phyloP scores from a whole-genome alignment of 768 basidiomycete species.

The Pleurotus giganteus region DNA sequence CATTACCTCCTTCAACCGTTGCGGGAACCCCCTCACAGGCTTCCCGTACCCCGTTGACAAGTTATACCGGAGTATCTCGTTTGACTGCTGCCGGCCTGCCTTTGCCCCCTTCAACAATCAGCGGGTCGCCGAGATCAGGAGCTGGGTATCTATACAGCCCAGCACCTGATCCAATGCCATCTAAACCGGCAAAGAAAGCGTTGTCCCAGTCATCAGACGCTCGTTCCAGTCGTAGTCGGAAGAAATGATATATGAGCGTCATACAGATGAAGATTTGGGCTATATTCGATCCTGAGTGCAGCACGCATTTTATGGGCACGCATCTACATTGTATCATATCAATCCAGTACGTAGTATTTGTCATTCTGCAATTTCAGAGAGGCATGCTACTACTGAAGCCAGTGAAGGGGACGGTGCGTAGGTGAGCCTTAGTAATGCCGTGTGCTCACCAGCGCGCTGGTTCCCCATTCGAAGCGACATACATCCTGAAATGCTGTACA shows the following conservation, averaged over 20 bases:
- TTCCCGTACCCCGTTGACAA: not conserved
- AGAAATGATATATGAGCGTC: too few species aligned
- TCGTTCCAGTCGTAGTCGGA: constrained; percentile 3
- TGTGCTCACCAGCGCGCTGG: not conserved
- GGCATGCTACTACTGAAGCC: too few species aligned
- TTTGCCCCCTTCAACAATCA: not conserved
- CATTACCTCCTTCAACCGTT: constrained; percentile 7
- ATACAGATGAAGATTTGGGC: not conserved
- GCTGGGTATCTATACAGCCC: not conserved
- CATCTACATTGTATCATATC: constrained; percentile 9
- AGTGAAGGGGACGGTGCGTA: too few species aligned
- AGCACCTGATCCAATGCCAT: not conserved
- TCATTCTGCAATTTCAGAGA: too few species aligned
- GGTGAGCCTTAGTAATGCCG: too few species aligned
- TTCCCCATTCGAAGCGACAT: not conserved
- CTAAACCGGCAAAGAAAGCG: not conserved
- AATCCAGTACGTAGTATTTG: too few species aligned
- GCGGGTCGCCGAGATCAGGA: constrained; percentile 5
- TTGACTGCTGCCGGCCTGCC: not conserved
- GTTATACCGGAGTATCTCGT: not conserved
- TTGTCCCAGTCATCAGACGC: constrained; percentile 1
- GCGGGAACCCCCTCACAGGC: not conserved
- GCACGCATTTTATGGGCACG: not conserved
- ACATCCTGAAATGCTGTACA: not conserved
- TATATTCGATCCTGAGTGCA: not conserved